Conservation (phyloP, 768 basidiomycete genomes). For the Psilocybe cyanescens region DNA sequence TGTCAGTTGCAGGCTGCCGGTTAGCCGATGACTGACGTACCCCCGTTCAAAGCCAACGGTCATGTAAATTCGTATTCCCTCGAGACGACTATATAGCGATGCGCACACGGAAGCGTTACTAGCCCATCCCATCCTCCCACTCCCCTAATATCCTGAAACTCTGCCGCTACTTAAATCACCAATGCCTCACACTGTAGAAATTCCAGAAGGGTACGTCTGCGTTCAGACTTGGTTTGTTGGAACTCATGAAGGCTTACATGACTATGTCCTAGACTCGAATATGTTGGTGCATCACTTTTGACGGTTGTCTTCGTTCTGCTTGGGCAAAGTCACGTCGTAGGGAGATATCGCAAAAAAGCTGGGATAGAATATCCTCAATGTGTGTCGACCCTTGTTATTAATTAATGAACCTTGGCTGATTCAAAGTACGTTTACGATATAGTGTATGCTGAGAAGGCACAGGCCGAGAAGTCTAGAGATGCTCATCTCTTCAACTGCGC, state of each 20-base stretch:
- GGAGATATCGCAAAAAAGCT: slow-evolving; percentile 1
- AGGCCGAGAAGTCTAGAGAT: slow-evolving; percentile 1
- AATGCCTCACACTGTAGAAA: neutral
- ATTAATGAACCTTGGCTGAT: neutral
- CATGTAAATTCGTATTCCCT: too few species aligned
- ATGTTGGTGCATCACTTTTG: slow-evolving; percentile 2
- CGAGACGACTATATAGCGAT: too few species aligned
- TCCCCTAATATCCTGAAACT: neutral
- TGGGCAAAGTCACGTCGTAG: neutral
- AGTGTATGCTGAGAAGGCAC: slow-evolving; percentile 12
- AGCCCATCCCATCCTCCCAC: neutral
- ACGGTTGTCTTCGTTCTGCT: neutral
- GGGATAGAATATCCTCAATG: slow-evolving; percentile 6
- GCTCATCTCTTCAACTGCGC: slow-evolving; percentile 4
- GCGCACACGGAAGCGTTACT: too few species aligned
- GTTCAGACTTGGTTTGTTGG: neutral
- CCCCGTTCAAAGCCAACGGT: too few species aligned
- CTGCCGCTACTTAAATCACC: neutral
- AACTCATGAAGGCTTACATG: neutral
- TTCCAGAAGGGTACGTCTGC: neutral
- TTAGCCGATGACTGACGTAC: too few species aligned
- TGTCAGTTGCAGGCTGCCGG: too few species aligned
- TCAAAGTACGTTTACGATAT: neutral
- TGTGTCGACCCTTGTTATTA: neutral
- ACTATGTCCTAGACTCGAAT: neutral